Evolutionary conservation across 2,329 filamentous ascomycete species (phyloP), one percentile per base, ranked within the genome.

Genomic region (Torrubiella hemipterigena): DNA sequence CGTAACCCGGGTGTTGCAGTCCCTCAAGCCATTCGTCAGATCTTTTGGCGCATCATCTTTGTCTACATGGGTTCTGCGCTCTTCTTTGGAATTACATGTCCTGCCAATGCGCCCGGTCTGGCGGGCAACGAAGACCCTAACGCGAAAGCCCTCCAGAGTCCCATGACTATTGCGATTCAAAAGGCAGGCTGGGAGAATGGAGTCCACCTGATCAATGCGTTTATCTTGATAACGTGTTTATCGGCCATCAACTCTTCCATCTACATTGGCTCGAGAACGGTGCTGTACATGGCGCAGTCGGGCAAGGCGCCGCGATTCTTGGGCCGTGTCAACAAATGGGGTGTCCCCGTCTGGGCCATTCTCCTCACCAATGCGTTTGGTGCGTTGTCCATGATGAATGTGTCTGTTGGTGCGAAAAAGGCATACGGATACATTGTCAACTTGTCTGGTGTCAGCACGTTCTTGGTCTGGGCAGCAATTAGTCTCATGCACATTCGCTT

Each of bases 161-260:
- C 79, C 1, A 80, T 84, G 67, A 84, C 78, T 0, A 70, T 84
- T 37, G 78, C 79, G 2, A 70, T 87, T 27, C 71, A 79, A 38
- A 82, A 73, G 36, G 81, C 81, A 2, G 81, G 81, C 2, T 86
- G 78, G 70, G 54, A 78, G 33, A 73, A 70, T 17, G 81, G 55
- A 21, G 77, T 81, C 1, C 74, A 87, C 47, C 66, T 87, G 2
- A 80, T 87, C 58, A 87, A 87, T 41, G 78, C 75, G 23, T 78
- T 84, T 45, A 82, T 84, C 44, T 67, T 87, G 30, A 59, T 83
- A 7, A 82, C 81, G 10, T 81, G 81, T 33, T 60, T 84, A 22
- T 77, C 69, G 1, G 78, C 80, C 13, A 70, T 79, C 42, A 87
- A 87, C 54, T 76, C 72, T 31, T 81, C 77, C 7, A 79, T 87